Base-by-base conservation (phyloP, 164 flowering plant genomes). In the Macadamia tetraphylla region DNA sequence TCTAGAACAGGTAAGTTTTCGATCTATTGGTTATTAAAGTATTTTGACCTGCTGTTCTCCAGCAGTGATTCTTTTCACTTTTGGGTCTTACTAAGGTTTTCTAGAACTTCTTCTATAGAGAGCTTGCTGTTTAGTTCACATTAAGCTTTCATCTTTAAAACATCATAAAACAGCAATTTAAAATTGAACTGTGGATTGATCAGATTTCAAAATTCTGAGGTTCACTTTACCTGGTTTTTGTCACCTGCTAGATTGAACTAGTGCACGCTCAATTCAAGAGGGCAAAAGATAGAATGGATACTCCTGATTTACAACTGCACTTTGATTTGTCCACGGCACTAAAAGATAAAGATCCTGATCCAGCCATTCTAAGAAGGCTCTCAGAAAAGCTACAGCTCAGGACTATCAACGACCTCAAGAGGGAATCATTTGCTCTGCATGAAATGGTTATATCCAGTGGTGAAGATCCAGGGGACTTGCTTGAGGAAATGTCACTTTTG, bases 201-300 rank as follows among this genome's bases (percentile, higher is more conserved):
- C 44, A 42, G 40, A 56, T 2, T 58, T 31, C 8, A 35, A 60
- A 61, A 13, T 15, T 60, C 35, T 66, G 51, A 65, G 30, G 18
- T 14, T 18, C 68, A 17, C 12, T 6, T 23, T 3, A 0, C 14
- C 29, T 2, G 59, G 48, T 46, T 62, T 23, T 62, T 42, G 6
- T n/a, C 29, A 5, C 48, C 63, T 76, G 71, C 68, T 83, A 92
- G 98, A 80, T 78, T 76, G 90, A 84, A 75, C 96, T 94, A n/a
- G 92, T 94, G 64, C 97, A 88, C 74, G 73, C 84, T 55, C 98
- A 94, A 77, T 87, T 91, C 65, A 84, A 62, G 76, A 80, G 98
- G 78, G 94, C 98, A 53, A 88, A 81, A 77, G 87, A 66, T 68
- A 81, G 72, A 76, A 70, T 64, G 66, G 96, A 86, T 31, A 61